Conservation (phyloP, 345 rosid genomes). For the Pelargonium nanum region DNA sequence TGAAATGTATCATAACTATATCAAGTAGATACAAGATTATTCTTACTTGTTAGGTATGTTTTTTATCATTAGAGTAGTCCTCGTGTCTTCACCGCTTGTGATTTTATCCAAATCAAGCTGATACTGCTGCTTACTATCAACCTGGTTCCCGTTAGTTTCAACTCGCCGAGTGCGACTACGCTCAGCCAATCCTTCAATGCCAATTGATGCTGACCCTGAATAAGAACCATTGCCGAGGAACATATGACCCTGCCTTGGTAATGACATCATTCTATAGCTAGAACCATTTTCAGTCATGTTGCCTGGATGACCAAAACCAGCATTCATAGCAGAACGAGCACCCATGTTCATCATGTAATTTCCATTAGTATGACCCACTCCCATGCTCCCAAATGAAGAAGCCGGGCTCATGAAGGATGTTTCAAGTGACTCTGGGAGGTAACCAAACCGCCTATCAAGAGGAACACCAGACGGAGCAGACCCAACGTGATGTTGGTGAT, state of each 20-base stretch:
- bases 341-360: slow-evolving; percentile 20
- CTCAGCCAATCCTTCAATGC: slow-evolving; percentile 42
- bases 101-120: slow-evolving; percentile 86
- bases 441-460: slow-evolving; percentile 17
- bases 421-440: slow-evolving; percentile 25
- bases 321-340: slow-evolving; percentile 12
- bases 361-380: slow-evolving; percentile 16
- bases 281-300: slow-evolving; percentile 40
- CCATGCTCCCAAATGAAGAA: slow-evolving; percentile 18
- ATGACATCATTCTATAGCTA: slow-evolving; percentile 14
- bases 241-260: slow-evolving; percentile 39
- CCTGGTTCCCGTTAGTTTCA: slow-evolving; percentile 40
- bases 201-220: slow-evolving; percentile 34
- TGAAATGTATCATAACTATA: neutral
- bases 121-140: slow-evolving; percentile 55
- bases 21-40: no score
- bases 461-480: slow-evolving; percentile 74
- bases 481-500: slow-evolving; percentile 69
- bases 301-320: slow-evolving; percentile 32
- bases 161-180: slow-evolving; percentile 37
- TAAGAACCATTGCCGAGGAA: slow-evolving; percentile 40
- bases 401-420: slow-evolving; percentile 22
- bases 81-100: slow-evolving; percentile 57
- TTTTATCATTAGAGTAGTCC: slow-evolving; percentile 89
- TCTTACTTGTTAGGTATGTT: slow-evolving; percentile 95